Conservation (phyloP, 2,329 filamentous ascomycete genomes). For the Thyridium curvatum region DNA sequence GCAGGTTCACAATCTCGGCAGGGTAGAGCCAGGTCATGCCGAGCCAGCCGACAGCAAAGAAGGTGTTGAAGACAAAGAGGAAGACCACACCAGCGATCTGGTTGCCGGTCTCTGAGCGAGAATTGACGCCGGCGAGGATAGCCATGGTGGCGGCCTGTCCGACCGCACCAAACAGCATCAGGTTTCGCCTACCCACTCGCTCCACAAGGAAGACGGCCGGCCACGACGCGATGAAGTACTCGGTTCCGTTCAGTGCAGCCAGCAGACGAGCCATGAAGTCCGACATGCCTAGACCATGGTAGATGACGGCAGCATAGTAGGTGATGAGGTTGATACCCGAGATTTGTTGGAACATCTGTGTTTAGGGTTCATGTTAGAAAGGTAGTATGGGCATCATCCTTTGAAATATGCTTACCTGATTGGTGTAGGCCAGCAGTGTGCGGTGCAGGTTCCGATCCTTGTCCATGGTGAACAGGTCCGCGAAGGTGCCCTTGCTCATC, state of each 20-base stretch:
- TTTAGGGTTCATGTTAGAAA: constrained; percentile 1
- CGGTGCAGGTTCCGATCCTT: constrained; percentile 13
- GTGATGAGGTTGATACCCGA: constrained; percentile 13
- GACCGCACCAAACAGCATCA: constrained; percentile 39
- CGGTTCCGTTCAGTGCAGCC: constrained; percentile 11
- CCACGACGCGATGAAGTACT: constrained; percentile 11
- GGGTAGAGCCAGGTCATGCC: constrained; percentile 54
- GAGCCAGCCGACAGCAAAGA: constrained; percentile 46
- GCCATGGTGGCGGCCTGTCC: constrained; percentile 52
- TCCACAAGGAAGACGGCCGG: constrained; percentile 12
- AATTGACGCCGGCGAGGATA: constrained; percentile 34
- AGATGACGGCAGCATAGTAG: constrained; percentile 14
- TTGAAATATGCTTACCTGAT: constrained; percentile 1
- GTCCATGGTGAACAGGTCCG: constrained; percentile 11
- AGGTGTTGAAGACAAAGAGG: constrained; percentile 46
- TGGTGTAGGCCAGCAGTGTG: constrained; percentile 11
- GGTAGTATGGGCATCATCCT: no score
- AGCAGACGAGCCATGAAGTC: constrained; percentile 10
- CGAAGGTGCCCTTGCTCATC: constrained; percentile 16
- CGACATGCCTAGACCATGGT: constrained; percentile 9
- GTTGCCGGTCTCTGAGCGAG: constrained; percentile 8
- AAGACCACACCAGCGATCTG: constrained; percentile 46
- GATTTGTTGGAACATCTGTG: constrained; percentile 36
- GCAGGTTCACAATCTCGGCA: constrained; percentile 47
- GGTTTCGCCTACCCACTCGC: constrained; percentile 12